Evolutionary conservation across 805 yeast species (phyloP).

Genomic region (Pichia eremophila): DNA sequence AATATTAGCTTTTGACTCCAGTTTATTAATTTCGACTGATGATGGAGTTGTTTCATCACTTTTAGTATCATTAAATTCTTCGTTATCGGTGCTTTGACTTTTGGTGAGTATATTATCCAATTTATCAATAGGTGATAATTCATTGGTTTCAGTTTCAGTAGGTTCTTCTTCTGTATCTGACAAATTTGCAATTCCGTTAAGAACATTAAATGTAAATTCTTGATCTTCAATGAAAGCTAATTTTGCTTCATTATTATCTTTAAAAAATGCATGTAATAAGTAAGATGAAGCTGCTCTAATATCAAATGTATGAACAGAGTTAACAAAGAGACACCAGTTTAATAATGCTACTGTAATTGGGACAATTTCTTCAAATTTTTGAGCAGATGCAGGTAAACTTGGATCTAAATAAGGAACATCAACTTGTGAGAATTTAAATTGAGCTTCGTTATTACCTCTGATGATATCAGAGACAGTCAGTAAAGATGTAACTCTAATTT

Average conservation of each 20-base stretch:
- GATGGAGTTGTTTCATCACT: not conserved
- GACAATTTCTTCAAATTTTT: constrained; percentile 30
- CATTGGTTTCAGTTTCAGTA: not conserved
- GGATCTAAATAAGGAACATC: constrained; percentile 93
- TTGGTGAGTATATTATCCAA: not conserved
- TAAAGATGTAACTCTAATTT: constrained; percentile 59
- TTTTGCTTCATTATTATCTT: constrained; percentile 54
- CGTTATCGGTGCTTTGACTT: not conserved
- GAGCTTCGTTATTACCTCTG: constrained; percentile 55
- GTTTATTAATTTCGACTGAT: constrained; percentile 16
- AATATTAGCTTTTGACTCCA: constrained; percentile 45
- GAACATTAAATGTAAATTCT: constrained; percentile 32
- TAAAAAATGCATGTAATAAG: constrained; percentile 60
- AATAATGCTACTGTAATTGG: constrained; percentile 70
- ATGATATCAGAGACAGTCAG: constrained; percentile 72
- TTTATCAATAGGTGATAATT: not conserved
- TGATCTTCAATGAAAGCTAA: constrained; percentile 60
- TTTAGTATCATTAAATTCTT: not conserved
- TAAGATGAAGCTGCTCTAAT: constrained; percentile 64
- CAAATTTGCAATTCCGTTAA: constrained; percentile 16
- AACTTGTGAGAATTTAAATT: constrained; percentile 61
- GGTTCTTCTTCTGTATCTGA: not conserved
- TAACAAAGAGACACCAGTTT: constrained; percentile 72
- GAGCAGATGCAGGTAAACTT: constrained; percentile 23
- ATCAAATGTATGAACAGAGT: constrained; percentile 79